Evolutionary conservation across 768 basidiomycete species (phyloP).

Genomic region (Amanita rubescens): DNA sequence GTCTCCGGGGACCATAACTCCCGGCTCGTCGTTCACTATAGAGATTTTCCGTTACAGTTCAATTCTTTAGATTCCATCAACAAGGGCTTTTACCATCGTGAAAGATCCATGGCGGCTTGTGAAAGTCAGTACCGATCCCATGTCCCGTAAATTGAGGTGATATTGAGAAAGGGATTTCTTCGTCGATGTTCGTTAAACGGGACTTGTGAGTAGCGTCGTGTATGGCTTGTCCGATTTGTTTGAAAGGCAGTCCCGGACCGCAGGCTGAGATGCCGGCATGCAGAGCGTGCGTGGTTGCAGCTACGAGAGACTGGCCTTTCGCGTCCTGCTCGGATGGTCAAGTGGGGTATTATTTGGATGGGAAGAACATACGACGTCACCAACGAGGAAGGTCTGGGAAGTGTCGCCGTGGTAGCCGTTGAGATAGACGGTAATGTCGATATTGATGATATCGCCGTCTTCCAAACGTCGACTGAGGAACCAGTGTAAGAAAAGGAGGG

Average conservation of each 20-base stretch:
- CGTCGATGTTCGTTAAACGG: neutral
- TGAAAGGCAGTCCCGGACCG: conserved; percentile 63
- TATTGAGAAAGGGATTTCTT: conserved; percentile 39
- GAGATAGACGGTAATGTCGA: conserved; percentile 83
- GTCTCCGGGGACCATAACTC: conserved; percentile 74
- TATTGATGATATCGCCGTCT: conserved; percentile 80
- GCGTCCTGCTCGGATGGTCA: conserved; percentile 45
- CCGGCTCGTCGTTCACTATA: conserved; percentile 82
- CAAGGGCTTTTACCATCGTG: conserved; percentile 55
- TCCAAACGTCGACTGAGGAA: conserved; percentile 62
- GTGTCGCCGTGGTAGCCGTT: conserved; percentile 89
- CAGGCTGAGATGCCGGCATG: conserved; percentile 67
- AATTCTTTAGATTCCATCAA: no score
- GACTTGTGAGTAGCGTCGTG: conserved; percentile 33
- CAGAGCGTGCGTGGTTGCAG: conserved; percentile 56
- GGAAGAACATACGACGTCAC: conserved; percentile 51
- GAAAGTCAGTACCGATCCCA: conserved; percentile 79
- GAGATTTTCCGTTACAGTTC: no score
- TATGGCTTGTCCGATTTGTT: conserved; percentile 66
- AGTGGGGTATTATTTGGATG: neutral
- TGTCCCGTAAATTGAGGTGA: conserved; percentile 77
- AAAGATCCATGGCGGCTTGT: conserved; percentile 75
- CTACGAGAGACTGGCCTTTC: conserved; percentile 57
- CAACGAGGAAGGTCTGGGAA: conserved; percentile 76
- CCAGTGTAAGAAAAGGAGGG: neutral